Evolutionary conservation across 306 rosid species (phyloP), one percentile per base, ranked within the genome.

Genomic region (Dalbergia cultrata): DNA sequence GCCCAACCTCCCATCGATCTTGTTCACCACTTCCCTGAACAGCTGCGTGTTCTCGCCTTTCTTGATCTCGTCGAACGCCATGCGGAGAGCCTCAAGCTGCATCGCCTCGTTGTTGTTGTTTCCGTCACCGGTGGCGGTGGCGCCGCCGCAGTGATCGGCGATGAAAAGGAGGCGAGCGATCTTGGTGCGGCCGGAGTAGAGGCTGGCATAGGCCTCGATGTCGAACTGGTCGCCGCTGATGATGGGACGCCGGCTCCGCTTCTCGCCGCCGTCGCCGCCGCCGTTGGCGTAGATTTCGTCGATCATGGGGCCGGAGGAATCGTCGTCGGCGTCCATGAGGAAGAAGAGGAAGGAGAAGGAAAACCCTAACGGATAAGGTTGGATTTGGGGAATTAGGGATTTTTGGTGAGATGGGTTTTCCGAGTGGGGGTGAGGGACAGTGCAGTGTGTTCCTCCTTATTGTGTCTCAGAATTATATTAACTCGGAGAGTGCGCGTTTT

Each of bases 31-130:
- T 35, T 96, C 99, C 57, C 98, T 85, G 49, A 90, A 90, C 18
- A 91, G 61, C 79, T 91, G 93, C 41, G 99, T 88, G 47, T 96
- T 90, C 89, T 96, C 99, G 1, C 98, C 98, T 86, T 96, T 96
- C 95, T 93, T 93, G 70, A 96, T 92, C 88, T 93, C 99, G n/a
- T 93, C 97, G 81, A 89, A 92, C 5, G 97, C 99, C 92, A 96
- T 92, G 33, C 99, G 94, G 61, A 96, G 97, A 41, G 98, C 97
- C 65, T 96, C 99, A 14, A 93, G 80, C 83, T 91, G 91, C 90
- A 91, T 79, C 35, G 94, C 41, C 12, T 84, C 70, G 92, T 89
- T 77, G 71, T 7, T 44, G 50, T 9, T 37, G 41, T 1, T 37
- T 4, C 41, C 50, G 50, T 10, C 50, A 13, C 50, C 13, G 13